These are phyloP conservation scores for Fistulifera solaris DNA, from an alignment of 108 stramenopile species.

Conservation along the genomic window DNA sequence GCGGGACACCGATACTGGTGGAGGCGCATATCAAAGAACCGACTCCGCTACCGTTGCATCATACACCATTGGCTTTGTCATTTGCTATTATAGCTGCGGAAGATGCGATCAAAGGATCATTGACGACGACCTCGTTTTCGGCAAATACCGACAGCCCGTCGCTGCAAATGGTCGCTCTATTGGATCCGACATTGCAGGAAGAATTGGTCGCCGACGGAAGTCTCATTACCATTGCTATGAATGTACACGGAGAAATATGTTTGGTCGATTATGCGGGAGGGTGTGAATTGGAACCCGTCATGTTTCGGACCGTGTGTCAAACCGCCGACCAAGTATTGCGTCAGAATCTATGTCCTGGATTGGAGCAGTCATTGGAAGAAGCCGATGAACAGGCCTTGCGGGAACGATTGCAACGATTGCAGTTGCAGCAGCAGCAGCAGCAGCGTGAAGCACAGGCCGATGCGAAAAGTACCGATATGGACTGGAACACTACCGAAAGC, in stretches of 20 bases:
- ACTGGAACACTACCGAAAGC: not conserved
- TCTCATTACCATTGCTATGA: slow-evolving; percentile 70
- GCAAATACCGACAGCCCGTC: not conserved
- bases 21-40: slow-evolving; percentile 66
- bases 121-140: not conserved
- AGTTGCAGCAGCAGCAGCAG: slow-evolving; percentile 12
- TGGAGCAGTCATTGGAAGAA: slow-evolving; percentile 54
- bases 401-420: slow-evolving; percentile 50
- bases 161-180: slow-evolving; percentile 8
- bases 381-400: slow-evolving; percentile 61
- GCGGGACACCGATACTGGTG: not conserved
- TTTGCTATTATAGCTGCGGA: slow-evolving; percentile 53
- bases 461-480: not conserved
- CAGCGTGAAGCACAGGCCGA: not conserved
- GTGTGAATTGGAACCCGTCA: slow-evolving; percentile 44
- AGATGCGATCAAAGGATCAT: slow-evolving; percentile 4
- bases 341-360: slow-evolving; percentile 42
- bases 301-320: slow-evolving; percentile 43
- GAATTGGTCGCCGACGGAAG: slow-evolving; percentile 71
- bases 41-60: slow-evolving; percentile 86
- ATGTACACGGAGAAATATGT: slow-evolving; percentile 83
- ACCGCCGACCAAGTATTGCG: slow-evolving; percentile 32
- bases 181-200: slow-evolving; percentile 77
- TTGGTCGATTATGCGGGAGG: slow-evolving; percentile 74
- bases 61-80: slow-evolving; percentile 82